phyloP scores from a whole-genome alignment of 1,139 yeast genomes.

The Pneumocystis oryctolagi region DNA sequence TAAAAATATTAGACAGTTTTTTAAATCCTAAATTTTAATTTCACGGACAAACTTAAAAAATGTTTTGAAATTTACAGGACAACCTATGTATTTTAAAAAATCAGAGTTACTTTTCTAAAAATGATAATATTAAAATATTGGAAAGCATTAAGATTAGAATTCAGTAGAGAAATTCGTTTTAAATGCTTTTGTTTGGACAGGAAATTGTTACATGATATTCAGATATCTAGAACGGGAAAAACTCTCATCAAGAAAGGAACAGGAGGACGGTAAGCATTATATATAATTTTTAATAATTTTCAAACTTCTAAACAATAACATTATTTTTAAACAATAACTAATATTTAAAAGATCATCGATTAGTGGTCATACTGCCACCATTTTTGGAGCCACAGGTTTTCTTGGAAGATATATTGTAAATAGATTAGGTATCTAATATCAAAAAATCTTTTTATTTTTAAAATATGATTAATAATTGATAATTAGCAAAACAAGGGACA shows the following conservation, averaged over 20 bases:
- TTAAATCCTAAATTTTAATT: background rate
- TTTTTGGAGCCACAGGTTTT: slow-evolving; percentile 72
- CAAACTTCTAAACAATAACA: background rate
- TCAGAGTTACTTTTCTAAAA: background rate
- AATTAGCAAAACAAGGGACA: slow-evolving; percentile 60
- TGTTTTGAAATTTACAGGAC: background rate
- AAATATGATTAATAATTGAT: slow-evolving; percentile 5
- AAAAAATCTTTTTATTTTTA: background rate
- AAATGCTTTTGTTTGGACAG: background rate
- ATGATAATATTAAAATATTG: background rate
- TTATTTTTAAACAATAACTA: background rate
- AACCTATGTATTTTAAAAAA: too few relatives aligned
- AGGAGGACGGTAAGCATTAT: slow-evolving; percentile 38
- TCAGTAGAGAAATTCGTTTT: background rate
- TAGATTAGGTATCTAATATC: slow-evolving; percentile 29
- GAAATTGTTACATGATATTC: slow-evolving; percentile 40
- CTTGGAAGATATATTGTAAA: slow-evolving; percentile 60
- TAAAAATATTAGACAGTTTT: background rate
- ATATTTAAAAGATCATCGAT: slow-evolving; percentile 45
- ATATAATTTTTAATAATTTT: background rate
- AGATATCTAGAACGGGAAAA: slow-evolving; percentile 64
- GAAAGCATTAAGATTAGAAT: background rate
- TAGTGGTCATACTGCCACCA: slow-evolving; percentile 84
- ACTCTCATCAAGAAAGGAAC: slow-evolving; percentile 53
- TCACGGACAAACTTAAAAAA: too few relatives aligned